Percentiles rank a stretch among this genome's conserved stretches.
Conservation (phyloP, 257 asterid species). For the Echium plantagineum region DNA sequence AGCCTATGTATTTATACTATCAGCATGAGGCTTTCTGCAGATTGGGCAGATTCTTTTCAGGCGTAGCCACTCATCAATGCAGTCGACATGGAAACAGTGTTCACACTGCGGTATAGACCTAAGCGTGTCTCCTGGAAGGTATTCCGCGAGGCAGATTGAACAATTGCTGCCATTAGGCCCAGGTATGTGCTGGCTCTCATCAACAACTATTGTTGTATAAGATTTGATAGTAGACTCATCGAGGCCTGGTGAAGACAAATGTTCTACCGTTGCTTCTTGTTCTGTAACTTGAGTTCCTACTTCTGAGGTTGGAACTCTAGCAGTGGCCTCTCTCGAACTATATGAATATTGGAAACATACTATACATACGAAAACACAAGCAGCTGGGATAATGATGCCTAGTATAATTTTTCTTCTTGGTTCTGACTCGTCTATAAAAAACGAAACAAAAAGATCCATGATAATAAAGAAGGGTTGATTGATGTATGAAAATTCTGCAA, state of each 20-base stretch:
- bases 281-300: constrained; percentile 11
- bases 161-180: constrained; percentile 55
- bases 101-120: constrained; percentile 56
- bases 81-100: constrained; percentile 77
- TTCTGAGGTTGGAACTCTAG: constrained; percentile 9
- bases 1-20: too few relatives aligned
- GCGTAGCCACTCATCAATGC: constrained; percentile 76
- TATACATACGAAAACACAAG: constrained; percentile 10
- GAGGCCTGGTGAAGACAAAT: constrained; percentile 25
- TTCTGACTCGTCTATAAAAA: neutral
- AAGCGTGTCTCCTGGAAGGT: constrained; percentile 44
- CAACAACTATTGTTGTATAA: constrained; percentile 48
- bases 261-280: constrained; percentile 2
- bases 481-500: too few relatives aligned
- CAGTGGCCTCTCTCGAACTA: constrained; percentile 4
- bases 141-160: constrained; percentile 67
- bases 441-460: neutral
- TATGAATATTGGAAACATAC: constrained; percentile 13
- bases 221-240: constrained; percentile 57
- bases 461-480: neutral
- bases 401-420: constrained; percentile 17
- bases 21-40: constrained; percentile 53
- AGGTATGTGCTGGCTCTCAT: constrained; percentile 53
- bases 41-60: constrained; percentile 59
- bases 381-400: constrained; percentile 19